phyloP scores from a whole-genome alignment of 768 basidiomycete species.

The Boletus subcaerulescens region DNA sequence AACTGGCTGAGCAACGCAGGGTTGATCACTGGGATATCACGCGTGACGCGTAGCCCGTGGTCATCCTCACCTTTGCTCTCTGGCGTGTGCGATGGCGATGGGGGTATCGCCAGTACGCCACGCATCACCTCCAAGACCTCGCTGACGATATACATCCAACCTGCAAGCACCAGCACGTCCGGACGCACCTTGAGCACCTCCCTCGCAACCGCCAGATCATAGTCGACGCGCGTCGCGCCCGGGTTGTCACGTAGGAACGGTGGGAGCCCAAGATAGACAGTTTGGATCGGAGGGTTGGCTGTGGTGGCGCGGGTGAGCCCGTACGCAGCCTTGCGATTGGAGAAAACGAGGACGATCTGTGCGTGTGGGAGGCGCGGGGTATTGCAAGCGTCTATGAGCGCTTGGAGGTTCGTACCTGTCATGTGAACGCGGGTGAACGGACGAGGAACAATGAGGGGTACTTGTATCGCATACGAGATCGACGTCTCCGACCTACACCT shows the following conservation, averaged over 20 bases:
- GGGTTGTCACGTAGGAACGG: constrained; percentile 76
- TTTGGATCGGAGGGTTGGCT: constrained; percentile 75
- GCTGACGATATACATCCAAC: constrained; percentile 97
- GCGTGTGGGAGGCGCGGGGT: constrained; percentile 72
- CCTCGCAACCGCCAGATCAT: constrained; percentile 77
- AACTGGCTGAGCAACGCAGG: constrained; percentile 96
- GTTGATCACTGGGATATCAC: constrained; percentile 89
- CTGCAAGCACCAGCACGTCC: constrained; percentile 88
- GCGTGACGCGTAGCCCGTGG: constrained; percentile 6
- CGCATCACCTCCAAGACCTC: constrained; percentile 68
- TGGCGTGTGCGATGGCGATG: too few relatives aligned
- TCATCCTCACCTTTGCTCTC: constrained; percentile 19
- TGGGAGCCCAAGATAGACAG: constrained; percentile 78
- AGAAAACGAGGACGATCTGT: constrained; percentile 77
- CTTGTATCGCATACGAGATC: too few relatives aligned
- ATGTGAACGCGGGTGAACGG: too few relatives aligned
- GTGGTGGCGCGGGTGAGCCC: constrained; percentile 78
- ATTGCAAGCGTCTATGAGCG: constrained; percentile 84
- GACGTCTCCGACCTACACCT: too few relatives aligned
- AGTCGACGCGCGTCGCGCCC: constrained; percentile 74
- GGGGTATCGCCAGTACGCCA: constrained; percentile 31
- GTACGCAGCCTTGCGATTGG: constrained; percentile 88
- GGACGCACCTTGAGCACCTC: constrained; percentile 63
- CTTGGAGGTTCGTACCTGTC: constrained; percentile 92
- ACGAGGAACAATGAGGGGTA: too few relatives aligned